These are phyloP conservation scores for Phyllosticta citrichinensis DNA, from an alignment of 2,329 filamentous ascomycete genomes.

Conservation along the genomic window DNA sequence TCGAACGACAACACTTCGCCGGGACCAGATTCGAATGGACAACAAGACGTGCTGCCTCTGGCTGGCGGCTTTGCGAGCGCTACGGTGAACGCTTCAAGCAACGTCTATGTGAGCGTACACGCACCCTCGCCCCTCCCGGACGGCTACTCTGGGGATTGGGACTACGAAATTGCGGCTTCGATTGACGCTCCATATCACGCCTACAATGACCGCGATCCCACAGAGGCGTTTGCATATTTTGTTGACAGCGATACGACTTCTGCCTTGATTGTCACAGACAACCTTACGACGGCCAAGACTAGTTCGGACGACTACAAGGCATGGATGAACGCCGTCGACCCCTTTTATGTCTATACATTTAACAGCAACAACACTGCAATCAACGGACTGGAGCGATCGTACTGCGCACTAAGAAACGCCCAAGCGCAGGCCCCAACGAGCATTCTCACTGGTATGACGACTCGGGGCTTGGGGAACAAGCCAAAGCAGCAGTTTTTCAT, in stretches of 20 bases:
- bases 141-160: conserved; percentile 56
- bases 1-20: conserved; percentile 54
- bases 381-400: conserved; percentile 65
- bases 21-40: conserved; percentile 45
- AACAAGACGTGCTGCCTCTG: conserved; percentile 41
- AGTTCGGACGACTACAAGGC: conserved; percentile 40
- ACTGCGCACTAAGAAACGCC: conserved; percentile 66
- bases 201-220: conserved; percentile 44
- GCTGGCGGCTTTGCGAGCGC: conserved; percentile 60
- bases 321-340: conserved; percentile 49
- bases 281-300: conserved; percentile 48
- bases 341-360: conserved; percentile 69
- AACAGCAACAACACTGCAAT: conserved; percentile 50
- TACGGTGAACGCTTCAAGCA: conserved; percentile 49
- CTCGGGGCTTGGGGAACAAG: conserved; percentile 52
- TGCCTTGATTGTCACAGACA: conserved; percentile 68
- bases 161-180: conserved; percentile 73
- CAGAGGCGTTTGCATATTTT: conserved; percentile 52
- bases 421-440: conserved; percentile 45
- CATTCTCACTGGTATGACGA: conserved; percentile 54
- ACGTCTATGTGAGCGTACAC: conserved; percentile 67
- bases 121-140: conserved; percentile 53
- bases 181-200: conserved; percentile 68
- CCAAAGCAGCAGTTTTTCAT: conserved; percentile 88
- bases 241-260: conserved; percentile 77